Base-by-base conservation (phyloP, 345 rosid species). In the Reutealis trisperma region DNA sequence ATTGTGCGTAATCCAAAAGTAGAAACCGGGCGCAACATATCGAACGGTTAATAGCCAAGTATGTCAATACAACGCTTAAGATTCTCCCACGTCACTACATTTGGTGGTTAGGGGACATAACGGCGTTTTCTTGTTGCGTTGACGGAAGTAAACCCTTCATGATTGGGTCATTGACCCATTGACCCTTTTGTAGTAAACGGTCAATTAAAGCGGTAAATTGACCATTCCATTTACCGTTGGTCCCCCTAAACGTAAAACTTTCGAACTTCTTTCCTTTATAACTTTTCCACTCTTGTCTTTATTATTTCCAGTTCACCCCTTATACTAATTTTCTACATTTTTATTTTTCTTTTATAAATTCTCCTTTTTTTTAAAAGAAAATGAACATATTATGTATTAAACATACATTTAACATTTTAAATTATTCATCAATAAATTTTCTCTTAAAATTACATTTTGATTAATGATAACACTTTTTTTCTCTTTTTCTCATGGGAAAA, bases 101-200 rank as follows among this genome's bases (percentile, higher is more conserved):
- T 7, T 0, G 57, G 66, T 45, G 0, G 67, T 78, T 62, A 5
- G 76, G 66, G 51, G 7, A 77, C 81, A 73, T 63, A 76, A 82
- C 85, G 81, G 73, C 77, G 78, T 78, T 59, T 51, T 1, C 42
- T 77, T 70, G 78, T 41, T 64, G 62, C 4, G 77, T 71, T 37
- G 85, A 77, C 77, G 80, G 77, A 42, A 52, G 70, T 60, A 47
- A 67, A 62, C 79, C 49, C 51, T 55, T 63, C 81, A 77, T 75
- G 67, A 79, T 73, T 71, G 61, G 4, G 41, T 64, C 69, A 25
- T 77, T 81, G 86, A 79, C 82, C 47, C 58, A 63, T 78, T 76
- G 81, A 79, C 82, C 59, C 24, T 2, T 30, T 47, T 4, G 18
- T 0, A 27, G 68, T 49, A 74, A 66, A 67, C 78, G 42, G 65